Percentiles rank a stretch among this genome's conserved stretches.
These are phyloP conservation scores for Pistacia vera DNA, from an alignment of 345 rosid genomes.

Conservation along the genomic window DNA sequence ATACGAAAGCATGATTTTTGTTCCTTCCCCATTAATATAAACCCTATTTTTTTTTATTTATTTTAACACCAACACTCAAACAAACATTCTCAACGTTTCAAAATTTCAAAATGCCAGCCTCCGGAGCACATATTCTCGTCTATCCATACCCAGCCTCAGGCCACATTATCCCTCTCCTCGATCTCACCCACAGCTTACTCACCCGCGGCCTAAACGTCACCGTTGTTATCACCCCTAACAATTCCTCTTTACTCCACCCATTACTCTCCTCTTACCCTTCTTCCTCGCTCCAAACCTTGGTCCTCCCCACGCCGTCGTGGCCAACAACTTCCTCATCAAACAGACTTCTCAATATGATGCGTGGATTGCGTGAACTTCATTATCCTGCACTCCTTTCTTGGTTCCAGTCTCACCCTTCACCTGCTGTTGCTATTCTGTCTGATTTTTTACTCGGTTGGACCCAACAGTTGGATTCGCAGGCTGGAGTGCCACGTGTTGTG, in stretches of 20 bases:
- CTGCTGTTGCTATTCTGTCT: constrained; percentile 60
- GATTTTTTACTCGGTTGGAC: constrained; percentile 83
- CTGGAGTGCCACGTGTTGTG: constrained; percentile 47
- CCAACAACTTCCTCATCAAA: neutral
- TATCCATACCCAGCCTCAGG: constrained; percentile 60
- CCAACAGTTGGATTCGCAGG: constrained; percentile 40
- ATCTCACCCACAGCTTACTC: constrained; percentile 53
- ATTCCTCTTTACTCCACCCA: constrained; percentile 40
- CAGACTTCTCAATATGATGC: constrained; percentile 18
- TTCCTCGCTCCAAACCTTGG: constrained; percentile 31
- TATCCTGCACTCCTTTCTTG: constrained; percentile 41
- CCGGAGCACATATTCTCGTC: constrained; percentile 49
- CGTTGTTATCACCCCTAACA: constrained; percentile 45
- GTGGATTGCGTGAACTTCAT: constrained; percentile 39
- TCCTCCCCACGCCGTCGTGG: constrained; percentile 31
- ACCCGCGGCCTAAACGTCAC: constrained; percentile 51
- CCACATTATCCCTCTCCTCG: constrained; percentile 73
- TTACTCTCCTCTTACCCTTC: constrained; percentile 36
- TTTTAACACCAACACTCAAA: neutral
- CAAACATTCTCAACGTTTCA: neutral
- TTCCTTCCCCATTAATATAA: neutral
- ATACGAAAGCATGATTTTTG: neutral
- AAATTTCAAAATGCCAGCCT: neutral
- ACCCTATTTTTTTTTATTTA: too few relatives aligned
- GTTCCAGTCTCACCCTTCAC: constrained; percentile 44